Conservation (phyloP, 306 rosid genomes). For the Medicago arabica region DNA sequence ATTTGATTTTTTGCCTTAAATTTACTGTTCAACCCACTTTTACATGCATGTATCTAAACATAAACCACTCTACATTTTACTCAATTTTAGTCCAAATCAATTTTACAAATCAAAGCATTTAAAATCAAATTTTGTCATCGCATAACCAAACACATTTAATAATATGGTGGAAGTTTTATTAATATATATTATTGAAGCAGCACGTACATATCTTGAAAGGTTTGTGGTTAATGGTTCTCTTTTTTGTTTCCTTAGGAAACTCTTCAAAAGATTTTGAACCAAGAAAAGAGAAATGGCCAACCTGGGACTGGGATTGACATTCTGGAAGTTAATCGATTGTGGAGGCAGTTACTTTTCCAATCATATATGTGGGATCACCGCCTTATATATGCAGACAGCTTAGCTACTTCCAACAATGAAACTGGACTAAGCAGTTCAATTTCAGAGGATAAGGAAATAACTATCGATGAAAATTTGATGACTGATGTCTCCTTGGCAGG, state of each 20-base stretch:
- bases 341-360: constrained; percentile 84
- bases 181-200: constrained; percentile 20
- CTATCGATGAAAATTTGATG: constrained; percentile 47
- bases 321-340: constrained; percentile 79
- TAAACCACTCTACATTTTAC: too few species aligned
- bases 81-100: too few species aligned
- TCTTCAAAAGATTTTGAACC: constrained; percentile 61
- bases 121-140: too few species aligned
- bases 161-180: constrained; percentile 19
- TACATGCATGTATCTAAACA: too few species aligned
- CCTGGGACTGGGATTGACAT: constrained; percentile 72
- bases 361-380: constrained; percentile 90
- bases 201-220: constrained; percentile 36
- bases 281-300: constrained; percentile 62
- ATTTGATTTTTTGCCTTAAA: too few species aligned
- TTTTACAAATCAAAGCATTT: too few species aligned
- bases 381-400: constrained; percentile 57
- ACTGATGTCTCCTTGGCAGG: constrained; percentile 45
- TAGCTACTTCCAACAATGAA: constrained; percentile 46
- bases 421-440: constrained; percentile 49
- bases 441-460: constrained; percentile 56
- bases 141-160: too few species aligned
- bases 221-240: constrained; percentile 34
- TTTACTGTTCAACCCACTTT: too few species aligned
- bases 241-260: constrained; percentile 60